These are phyloP conservation scores for Pseudohalonectria lignicola DNA, from an alignment of 2,329 filamentous ascomycete genomes.

Conservation along the genomic window DNA sequence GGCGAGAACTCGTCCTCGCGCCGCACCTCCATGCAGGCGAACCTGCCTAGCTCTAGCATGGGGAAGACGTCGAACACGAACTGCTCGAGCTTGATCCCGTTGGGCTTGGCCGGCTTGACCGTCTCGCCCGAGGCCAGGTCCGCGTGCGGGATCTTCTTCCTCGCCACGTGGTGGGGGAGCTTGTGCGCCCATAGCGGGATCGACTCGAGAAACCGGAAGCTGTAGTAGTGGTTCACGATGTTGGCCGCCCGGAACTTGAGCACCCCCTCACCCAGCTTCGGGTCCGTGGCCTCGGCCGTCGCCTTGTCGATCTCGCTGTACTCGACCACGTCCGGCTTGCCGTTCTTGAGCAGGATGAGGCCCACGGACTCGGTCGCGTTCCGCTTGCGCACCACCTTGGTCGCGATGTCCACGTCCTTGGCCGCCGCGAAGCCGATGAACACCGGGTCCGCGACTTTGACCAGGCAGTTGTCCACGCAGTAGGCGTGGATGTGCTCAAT, in stretches of 20 bases:
- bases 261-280: slow-evolving; percentile 59
- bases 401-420: slow-evolving; percentile 87
- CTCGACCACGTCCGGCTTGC: slow-evolving; percentile 93
- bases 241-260: slow-evolving; percentile 97
- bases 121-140: slow-evolving; percentile 66
- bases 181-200: slow-evolving; percentile 79
- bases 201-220: slow-evolving; percentile 79
- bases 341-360: slow-evolving; percentile 88
- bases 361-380: slow-evolving; percentile 93
- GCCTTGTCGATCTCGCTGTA: slow-evolving; percentile 92
- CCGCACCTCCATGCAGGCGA: slow-evolving; percentile 90
- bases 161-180: slow-evolving; percentile 89
- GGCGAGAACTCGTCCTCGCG: slow-evolving; percentile 98
- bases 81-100: slow-evolving; percentile 98
- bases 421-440: slow-evolving; percentile 90
- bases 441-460: slow-evolving; percentile 91
- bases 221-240: slow-evolving; percentile 99
- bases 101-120: slow-evolving; percentile 87
- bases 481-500: slow-evolving; percentile 95
- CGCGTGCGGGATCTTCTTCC: slow-evolving; percentile 93
- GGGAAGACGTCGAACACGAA: slow-evolving; percentile 99
- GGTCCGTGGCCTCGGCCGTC: slow-evolving; percentile 81
- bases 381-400: slow-evolving; percentile 98
- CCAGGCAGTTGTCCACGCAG: slow-evolving; percentile 98
- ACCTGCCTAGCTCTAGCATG: slow-evolving; percentile 72